Base-by-base conservation (phyloP, 768 basidiomycete genomes). In the Lactarius hengduanensis region DNA sequence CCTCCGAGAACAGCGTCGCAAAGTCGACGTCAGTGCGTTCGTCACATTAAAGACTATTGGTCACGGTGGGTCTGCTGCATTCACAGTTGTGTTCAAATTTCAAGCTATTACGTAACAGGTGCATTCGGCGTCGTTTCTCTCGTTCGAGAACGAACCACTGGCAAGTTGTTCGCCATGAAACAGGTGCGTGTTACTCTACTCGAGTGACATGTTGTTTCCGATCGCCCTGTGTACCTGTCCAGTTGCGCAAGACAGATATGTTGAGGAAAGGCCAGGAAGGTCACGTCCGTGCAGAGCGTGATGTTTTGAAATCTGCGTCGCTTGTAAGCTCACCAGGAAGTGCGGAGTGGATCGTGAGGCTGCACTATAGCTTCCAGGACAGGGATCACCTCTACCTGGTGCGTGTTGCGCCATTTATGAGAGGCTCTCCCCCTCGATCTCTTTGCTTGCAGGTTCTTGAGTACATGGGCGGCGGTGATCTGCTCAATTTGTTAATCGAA, bases 81-180 rank as follows among this genome's bases (percentile, higher is more conserved):
- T 65, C 74, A 62, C 67, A 61, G 60, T 71, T 64, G 50, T 63
- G 57, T 62, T 53, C 50, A 59, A 18, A 57, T 41, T 34, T 47
- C 62, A 65, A 54, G 61, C 74, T 73, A 40, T 70, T 70, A 72
- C 69, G 71, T 62, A 66, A 66, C 76, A 90, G 94, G 94, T 71
- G 96, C 96, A 11, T 98, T 99, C 78, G 96, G 96, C 0, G 96
- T 98, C 55, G 96, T 99, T 20, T 91, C 89, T 11, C 85, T 99
- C 59, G 96, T 97, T 45, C 86, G 82, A 76, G 94, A 98, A 77
- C 85, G 84, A 72, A 81, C 84, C 30, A 85, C 87, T 4, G 91
- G 92, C 20, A 84, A 86, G 67, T 80, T 98, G 56, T 98, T 88
- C 73, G 95, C 95, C 62, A 98, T 99, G 93, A 99, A 98, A 77